These are phyloP conservation scores for Stemphylium beticola DNA, from an alignment of 2,329 filamentous ascomycete species.

Conservation along the genomic window DNA sequence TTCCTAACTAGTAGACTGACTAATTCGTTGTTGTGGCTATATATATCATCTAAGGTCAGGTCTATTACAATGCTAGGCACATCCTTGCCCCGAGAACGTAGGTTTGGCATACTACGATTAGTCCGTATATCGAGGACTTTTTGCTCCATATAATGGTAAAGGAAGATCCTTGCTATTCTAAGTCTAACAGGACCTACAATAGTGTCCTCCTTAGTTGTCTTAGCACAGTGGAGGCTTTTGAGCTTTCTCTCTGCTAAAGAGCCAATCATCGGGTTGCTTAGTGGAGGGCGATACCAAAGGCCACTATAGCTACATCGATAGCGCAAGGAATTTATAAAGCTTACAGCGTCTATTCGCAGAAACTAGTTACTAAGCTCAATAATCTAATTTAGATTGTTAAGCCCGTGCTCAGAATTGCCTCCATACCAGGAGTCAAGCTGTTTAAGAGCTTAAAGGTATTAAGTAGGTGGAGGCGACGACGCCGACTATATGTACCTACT, in stretches of 20 bases:
- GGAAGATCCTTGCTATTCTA: conserved; percentile 4
- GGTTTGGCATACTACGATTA: neutral
- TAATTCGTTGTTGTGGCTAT: neutral
- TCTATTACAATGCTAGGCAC: conserved; percentile 1
- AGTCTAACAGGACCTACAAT: conserved; percentile 2
- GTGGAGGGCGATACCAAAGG: neutral
- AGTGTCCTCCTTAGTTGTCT: no score
- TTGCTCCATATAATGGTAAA: conserved; percentile 6
- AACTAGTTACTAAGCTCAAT: conserved; percentile 2
- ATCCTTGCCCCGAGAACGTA: neutral
- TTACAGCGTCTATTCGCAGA: neutral
- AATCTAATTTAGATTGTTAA: neutral
- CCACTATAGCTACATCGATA: conserved; percentile 4
- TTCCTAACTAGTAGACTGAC: conserved; percentile 3
- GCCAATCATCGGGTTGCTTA: neutral
- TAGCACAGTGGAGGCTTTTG: no score
- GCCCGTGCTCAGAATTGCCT: no score
- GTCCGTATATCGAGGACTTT: conserved; percentile 4
- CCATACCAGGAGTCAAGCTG: no score
- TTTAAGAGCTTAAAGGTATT: conserved; percentile 1
- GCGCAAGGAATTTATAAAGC: conserved; percentile 6
- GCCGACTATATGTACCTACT: no score
- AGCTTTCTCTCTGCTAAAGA: no score
- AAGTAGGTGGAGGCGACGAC: neutral
- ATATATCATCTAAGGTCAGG: no score